These are phyloP conservation scores for Dryadomyces quercivorus DNA, from an alignment of 2,329 filamentous ascomycete species.

Conservation along the genomic window DNA sequence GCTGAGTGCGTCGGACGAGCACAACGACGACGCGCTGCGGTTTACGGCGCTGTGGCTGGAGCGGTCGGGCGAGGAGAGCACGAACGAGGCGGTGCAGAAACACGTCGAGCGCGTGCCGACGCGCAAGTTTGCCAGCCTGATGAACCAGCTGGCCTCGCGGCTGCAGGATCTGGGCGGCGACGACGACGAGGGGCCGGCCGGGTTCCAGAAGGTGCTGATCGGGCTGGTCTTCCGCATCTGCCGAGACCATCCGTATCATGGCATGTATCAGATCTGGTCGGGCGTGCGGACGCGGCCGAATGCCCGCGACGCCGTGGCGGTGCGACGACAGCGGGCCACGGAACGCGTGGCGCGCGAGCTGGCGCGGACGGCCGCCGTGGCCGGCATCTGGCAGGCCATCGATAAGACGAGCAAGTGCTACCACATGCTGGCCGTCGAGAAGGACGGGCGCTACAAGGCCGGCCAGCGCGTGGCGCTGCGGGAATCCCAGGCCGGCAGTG, in stretches of 20 bases:
- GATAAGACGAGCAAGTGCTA: constrained; percentile 61
- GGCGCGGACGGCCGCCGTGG: constrained; percentile 36
- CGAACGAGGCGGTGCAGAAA: constrained; percentile 64
- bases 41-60: constrained; percentile 95
- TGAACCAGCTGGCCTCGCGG: constrained; percentile 95
- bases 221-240: constrained; percentile 73
- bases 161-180: constrained; percentile 55
- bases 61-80: constrained; percentile 60
- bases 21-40: constrained; percentile 79
- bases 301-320: constrained; percentile 60
- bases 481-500: constrained; percentile 49
- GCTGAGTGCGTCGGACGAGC: constrained; percentile 71
- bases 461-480: constrained; percentile 45
- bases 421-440: constrained; percentile 51
- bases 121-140: constrained; percentile 80
- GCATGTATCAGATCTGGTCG: constrained; percentile 94
- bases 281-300: constrained; percentile 58
- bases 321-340: constrained; percentile 64
- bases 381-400: constrained; percentile 55
- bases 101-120: constrained; percentile 68
- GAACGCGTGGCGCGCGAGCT: constrained; percentile 53
- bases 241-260: constrained; percentile 86
- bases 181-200: background rate
- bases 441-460: constrained; percentile 53
- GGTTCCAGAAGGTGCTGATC: constrained; percentile 68